Conservation (phyloP, 2,329 filamentous ascomycete species). For the Phaeophleospora eucalypticola region DNA sequence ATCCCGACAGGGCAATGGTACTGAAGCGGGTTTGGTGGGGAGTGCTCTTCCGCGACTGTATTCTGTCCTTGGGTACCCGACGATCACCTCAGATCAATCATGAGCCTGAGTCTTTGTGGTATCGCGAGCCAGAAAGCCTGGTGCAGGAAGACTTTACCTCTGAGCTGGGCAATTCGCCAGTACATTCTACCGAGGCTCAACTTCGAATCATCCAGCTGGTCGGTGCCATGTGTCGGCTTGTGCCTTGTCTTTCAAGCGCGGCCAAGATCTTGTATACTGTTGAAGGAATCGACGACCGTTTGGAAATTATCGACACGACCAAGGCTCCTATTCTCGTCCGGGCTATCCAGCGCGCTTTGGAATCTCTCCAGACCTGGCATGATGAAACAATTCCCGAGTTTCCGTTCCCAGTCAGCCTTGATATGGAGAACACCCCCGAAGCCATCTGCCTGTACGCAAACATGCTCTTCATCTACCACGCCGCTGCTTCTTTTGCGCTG, state of each 20-base stretch:
- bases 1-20: constrained; percentile 1
- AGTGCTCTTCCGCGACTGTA: constrained; percentile 11
- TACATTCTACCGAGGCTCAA: constrained; percentile 7
- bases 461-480: constrained; percentile 11
- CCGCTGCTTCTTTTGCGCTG: constrained; percentile 4
- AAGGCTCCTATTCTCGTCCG: too few relatives aligned
- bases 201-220: constrained; percentile 3
- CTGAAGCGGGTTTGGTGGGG: constrained; percentile 13
- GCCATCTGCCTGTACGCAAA: constrained; percentile 9
- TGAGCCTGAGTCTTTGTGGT: too few relatives aligned
- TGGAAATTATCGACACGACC: constrained; percentile 2
- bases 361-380: constrained; percentile 5
- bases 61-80: constrained; percentile 7
- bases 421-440: constrained; percentile 7
- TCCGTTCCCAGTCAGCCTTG: constrained; percentile 9
- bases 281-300: constrained; percentile 5
- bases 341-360: background rate
- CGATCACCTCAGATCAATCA: too few relatives aligned
- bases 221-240: constrained; percentile 1
- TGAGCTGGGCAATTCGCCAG: constrained; percentile 7
- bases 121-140: too few relatives aligned
- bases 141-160: constrained; percentile 6
- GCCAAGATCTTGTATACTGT: constrained; percentile 3
- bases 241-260: constrained; percentile 1
- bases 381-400: constrained; percentile 2